These are phyloP conservation scores for Pseudozyma thailandica DNA, from an alignment of 1,284 basidiomycete species.

Conservation along the genomic window DNA sequence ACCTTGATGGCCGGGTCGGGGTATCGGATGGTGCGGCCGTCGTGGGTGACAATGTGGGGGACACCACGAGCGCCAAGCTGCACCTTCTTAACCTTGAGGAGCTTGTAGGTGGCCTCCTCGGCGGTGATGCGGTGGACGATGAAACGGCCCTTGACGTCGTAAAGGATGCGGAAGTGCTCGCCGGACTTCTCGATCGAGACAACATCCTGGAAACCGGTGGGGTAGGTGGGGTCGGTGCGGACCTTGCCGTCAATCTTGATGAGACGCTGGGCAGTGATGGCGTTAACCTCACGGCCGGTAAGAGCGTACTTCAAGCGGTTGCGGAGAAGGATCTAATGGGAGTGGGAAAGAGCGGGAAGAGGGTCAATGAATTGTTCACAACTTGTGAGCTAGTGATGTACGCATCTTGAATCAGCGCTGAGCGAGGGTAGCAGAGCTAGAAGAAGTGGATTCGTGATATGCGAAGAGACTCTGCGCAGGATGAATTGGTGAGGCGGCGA, in stretches of 20 bases:
- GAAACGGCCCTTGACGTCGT: slow-evolving; percentile 99
- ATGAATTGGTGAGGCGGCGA: no score
- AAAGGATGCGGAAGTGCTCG: slow-evolving; percentile 99
- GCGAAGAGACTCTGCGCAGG: no score
- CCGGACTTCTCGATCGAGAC: slow-evolving; percentile 97
- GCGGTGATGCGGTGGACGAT: slow-evolving; percentile 99
- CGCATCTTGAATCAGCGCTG: no score
- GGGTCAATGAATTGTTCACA: slow-evolving; percentile 11
- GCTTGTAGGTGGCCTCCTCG: slow-evolving; percentile 98
- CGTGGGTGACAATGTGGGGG: slow-evolving; percentile 97
- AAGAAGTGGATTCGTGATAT: not conserved
- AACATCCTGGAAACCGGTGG: slow-evolving; percentile 97
- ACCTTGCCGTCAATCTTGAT: slow-evolving; percentile 99
- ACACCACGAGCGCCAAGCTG: slow-evolving; percentile 93
- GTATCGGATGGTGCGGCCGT: slow-evolving; percentile 99
- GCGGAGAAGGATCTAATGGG: slow-evolving; percentile 82
- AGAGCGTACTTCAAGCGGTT: slow-evolving; percentile 99
- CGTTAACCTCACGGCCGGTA: slow-evolving; percentile 92
- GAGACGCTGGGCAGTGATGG: slow-evolving; percentile 94
- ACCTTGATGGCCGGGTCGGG: slow-evolving; percentile 95
- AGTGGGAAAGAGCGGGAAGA: not conserved
- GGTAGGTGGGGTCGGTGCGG: slow-evolving; percentile 96
- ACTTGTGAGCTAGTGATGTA: no score
- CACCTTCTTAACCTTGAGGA: slow-evolving; percentile 92
- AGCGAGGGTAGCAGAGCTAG: not conserved